Conservation (phyloP, 163 green algal genomes). For the Prototheca wickerhamii region DNA sequence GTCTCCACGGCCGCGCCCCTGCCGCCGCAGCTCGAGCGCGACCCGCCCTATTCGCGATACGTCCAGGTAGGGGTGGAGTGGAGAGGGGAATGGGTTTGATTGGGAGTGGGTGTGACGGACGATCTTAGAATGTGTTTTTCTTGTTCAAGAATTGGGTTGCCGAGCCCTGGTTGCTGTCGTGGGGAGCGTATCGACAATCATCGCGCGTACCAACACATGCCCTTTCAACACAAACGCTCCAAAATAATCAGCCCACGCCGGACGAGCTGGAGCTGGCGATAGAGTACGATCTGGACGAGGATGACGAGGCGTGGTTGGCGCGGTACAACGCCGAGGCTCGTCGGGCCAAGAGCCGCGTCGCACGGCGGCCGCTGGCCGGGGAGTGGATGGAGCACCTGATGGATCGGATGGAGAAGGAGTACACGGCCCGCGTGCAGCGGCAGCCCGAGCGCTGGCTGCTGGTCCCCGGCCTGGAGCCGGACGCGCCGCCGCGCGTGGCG, state of each 20-base stretch:
- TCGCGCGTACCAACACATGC: background rate
- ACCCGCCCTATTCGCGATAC: conserved; percentile 30
- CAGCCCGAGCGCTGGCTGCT: conserved; percentile 14
- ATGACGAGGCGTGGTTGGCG: conserved; percentile 39
- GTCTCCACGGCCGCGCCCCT: conserved; percentile 4
- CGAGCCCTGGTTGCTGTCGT: no score
- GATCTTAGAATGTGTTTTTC: background rate
- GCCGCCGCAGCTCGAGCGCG: background rate
- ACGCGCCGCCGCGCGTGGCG: conserved; percentile 6
- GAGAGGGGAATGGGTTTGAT: background rate
- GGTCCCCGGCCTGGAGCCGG: background rate
- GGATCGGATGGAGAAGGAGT: conserved; percentile 39
- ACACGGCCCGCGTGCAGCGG: conserved; percentile 27
- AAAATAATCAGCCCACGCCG: conserved; percentile 17
- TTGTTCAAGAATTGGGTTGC: background rate
- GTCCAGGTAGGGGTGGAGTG: conserved; percentile 13
- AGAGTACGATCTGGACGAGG: conserved; percentile 40
- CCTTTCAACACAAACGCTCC: background rate
- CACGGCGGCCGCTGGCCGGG: conserved; percentile 12
- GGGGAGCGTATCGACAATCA: background rate
- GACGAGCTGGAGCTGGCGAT: conserved; percentile 31
- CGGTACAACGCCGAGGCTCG: conserved; percentile 8
- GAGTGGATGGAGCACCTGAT: conserved; percentile 38
- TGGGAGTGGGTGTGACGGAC: background rate
- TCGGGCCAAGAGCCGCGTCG: conserved; percentile 12